Conservation (phyloP, 2,329 filamentous ascomycete genomes). For the Rutstroemia sp. region DNA sequence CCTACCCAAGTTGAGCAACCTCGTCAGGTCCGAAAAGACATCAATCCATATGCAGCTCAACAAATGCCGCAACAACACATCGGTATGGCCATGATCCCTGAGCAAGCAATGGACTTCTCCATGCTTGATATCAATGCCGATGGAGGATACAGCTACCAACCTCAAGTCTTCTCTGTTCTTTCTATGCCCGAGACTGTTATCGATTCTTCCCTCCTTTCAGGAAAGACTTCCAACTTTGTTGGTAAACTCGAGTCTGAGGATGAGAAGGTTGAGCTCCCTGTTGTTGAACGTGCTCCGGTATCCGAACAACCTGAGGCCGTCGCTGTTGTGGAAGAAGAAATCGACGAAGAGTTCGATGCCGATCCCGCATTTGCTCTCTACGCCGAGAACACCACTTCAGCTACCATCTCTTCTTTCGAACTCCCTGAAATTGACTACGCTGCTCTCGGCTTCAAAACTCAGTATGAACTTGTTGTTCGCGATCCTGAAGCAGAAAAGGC, state of each 20-base stretch:
- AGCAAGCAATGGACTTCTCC: conserved; percentile 68
- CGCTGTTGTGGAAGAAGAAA: conserved; percentile 20
- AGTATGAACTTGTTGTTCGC: conserved; percentile 55
- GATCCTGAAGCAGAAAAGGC: conserved; percentile 42
- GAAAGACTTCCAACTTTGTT: conserved; percentile 54
- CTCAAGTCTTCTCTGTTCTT: conserved; percentile 66
- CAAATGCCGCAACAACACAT: conserved; percentile 56
- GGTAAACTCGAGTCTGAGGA: conserved; percentile 34
- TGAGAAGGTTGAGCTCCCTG: conserved; percentile 41
- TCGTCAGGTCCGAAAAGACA: conserved; percentile 55
- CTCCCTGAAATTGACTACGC: conserved; percentile 40
- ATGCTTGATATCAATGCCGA: conserved; percentile 56
- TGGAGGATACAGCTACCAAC: conserved; percentile 52
- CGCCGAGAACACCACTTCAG: conserved; percentile 29
- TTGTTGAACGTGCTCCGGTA: conserved; percentile 36
- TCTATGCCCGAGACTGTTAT: conserved; percentile 52
- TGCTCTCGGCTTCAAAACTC: conserved; percentile 53
- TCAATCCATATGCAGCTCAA: conserved; percentile 49
- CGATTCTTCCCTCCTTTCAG: conserved; percentile 56
- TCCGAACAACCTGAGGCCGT: conserved; percentile 9
- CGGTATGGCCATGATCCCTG: conserved; percentile 76
- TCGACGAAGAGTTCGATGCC: conserved; percentile 53
- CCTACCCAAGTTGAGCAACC: conserved; percentile 30
- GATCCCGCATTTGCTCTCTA: conserved; percentile 57
- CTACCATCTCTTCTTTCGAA: conserved; percentile 29